Conservation (phyloP, 805 yeast species). For the Yamadazyma olivae region DNA sequence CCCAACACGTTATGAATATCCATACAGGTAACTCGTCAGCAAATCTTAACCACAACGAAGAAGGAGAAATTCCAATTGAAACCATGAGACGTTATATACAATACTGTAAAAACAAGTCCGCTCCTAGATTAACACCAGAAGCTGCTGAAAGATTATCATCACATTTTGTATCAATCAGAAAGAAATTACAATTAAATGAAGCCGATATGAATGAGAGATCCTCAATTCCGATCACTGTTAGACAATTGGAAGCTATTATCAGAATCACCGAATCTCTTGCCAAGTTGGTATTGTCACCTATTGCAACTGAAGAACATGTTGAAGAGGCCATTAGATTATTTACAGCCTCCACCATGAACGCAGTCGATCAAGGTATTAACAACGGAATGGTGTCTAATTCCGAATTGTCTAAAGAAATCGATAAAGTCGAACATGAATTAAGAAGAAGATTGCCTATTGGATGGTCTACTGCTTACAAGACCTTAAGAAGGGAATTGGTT, state of each 20-base stretch:
- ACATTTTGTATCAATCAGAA: conserved; percentile 88
- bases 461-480: conserved; percentile 87
- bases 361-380: conserved; percentile 67
- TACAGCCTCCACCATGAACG: conserved; percentile 97
- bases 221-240: conserved; percentile 93
- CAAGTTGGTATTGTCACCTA: conserved; percentile 74
- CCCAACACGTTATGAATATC: conserved; percentile 90
- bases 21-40: conserved; percentile 69
- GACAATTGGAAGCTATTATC: conserved; percentile 96
- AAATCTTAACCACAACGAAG: conserved; percentile 45
- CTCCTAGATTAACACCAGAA: conserved; percentile 84
- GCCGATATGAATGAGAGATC: conserved; percentile 81
- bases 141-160: conserved; percentile 90
- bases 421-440: conserved; percentile 77
- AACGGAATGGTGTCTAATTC: conserved; percentile 46
- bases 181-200: conserved; percentile 78
- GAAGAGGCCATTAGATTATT: conserved; percentile 93
- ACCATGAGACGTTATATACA: conserved; percentile 91
- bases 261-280: conserved; percentile 95
- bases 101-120: conserved; percentile 85
- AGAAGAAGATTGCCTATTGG: conserved; percentile 93
- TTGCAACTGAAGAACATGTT: conserved; percentile 86
- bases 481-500: conserved; percentile 80
- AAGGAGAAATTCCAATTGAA: conserved; percentile 85
- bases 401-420: conserved; percentile 67